Evolutionary conservation across 768 basidiomycete species (phyloP).

Genomic region (Kwoniella bestiolae): DNA sequence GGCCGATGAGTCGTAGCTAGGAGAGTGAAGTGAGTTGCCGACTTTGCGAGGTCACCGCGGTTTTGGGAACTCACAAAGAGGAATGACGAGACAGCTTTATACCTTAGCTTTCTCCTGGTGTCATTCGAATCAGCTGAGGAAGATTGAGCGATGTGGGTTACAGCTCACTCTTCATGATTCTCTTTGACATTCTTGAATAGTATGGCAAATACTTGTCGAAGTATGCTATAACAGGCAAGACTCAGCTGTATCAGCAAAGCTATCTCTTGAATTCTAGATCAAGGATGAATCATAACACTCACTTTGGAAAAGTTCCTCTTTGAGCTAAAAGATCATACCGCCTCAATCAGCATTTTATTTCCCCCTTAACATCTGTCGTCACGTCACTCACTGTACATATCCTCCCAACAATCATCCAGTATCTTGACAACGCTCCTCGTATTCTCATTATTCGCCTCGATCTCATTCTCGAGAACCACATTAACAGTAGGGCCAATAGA

Average conservation of each 20-base stretch:
- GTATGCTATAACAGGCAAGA: slow-evolving; percentile 6
- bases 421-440: slow-evolving; percentile 8
- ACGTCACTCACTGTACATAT: slow-evolving; percentile 30
- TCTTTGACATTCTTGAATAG: slow-evolving; percentile 26
- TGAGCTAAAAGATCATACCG: not conserved
- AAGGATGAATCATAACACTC: not conserved
- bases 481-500: slow-evolving; percentile 24
- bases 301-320: slow-evolving; percentile 29
- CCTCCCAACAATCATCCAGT: slow-evolving; percentile 19
- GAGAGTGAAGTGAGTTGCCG: too few species aligned
- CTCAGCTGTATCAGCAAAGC: not conserved
- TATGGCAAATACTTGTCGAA: slow-evolving; percentile 21
- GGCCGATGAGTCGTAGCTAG: slow-evolving; percentile 40
- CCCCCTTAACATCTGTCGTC: too few species aligned
- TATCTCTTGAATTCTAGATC: not conserved
- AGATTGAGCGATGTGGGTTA: not conserved
- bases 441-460: slow-evolving; percentile 12
- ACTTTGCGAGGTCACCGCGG: not conserved
- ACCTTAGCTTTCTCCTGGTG: slow-evolving; percentile 21
- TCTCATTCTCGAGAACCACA: slow-evolving; percentile 5
- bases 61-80: slow-evolving; percentile 24
- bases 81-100: slow-evolving; percentile 35
- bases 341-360: not conserved
- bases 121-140: not conserved
- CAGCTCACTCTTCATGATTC: slow-evolving; percentile 13